Evolutionary conservation across 345 rosid genomes (phyloP).

Genomic region (Orychophragmus violaceus): DNA sequence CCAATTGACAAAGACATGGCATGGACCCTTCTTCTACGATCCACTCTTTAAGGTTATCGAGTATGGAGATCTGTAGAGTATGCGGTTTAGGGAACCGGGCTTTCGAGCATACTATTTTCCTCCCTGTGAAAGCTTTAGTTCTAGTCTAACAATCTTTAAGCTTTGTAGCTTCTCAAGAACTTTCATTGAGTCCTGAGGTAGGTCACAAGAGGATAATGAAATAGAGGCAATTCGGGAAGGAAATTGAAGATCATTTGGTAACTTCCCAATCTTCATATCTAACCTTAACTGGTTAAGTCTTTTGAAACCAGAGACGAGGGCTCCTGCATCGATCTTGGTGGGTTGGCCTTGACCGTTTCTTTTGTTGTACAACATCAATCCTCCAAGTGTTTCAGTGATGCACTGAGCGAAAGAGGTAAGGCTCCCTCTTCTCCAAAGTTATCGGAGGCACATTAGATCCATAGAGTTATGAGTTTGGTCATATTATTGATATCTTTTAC

Average conservation of each 20-base stretch:
- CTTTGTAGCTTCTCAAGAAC: conserved; percentile 37
- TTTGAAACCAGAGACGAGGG: conserved; percentile 11
- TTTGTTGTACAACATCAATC: conserved; percentile 14
- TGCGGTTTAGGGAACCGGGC: conserved; percentile 14
- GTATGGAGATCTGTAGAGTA: neutral
- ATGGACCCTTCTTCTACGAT: conserved; percentile 8
- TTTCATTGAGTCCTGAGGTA: conserved; percentile 40
- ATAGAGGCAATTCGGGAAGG: conserved; percentile 35
- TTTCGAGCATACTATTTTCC: conserved; percentile 23
- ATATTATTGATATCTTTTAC: conserved; percentile 5
- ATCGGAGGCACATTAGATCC: conserved; percentile 1
- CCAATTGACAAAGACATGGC: conserved; percentile 1
- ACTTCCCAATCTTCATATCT: conserved; percentile 26
- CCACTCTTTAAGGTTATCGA: conserved; percentile 21
- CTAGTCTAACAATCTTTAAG: conserved; percentile 29
- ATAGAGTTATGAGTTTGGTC: conserved; percentile 15
- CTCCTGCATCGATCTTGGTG: conserved; percentile 1
- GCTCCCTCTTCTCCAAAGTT: neutral
- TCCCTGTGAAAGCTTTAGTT: conserved; percentile 30
- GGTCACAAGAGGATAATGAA: conserved; percentile 24
- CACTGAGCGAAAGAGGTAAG: neutral
- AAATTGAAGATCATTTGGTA: conserved; percentile 23
- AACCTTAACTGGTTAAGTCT: conserved; percentile 23
- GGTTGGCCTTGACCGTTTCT: neutral
- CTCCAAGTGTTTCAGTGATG: conserved; percentile 8